phyloP scores from a whole-genome alignment of 192 early-diverging fungal genomes.

The Rhizophagus clarus region DNA sequence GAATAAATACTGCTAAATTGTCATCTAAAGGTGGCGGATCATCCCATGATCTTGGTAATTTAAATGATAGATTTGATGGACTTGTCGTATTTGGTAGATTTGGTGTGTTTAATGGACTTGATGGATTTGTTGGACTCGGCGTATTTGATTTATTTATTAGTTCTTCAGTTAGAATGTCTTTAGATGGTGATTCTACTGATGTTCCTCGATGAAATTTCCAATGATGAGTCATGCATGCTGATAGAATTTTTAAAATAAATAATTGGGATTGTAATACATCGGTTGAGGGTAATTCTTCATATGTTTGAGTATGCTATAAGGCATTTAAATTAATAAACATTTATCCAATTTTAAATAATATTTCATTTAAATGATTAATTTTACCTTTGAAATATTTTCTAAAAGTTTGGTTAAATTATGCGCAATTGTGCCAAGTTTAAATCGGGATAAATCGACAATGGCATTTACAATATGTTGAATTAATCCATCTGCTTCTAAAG shows the following conservation, averaged over 20 bases:
- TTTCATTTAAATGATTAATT: not conserved
- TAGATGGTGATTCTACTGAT: slow-evolving; percentile 37
- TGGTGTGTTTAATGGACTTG: no score
- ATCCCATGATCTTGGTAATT: slow-evolving; percentile 29
- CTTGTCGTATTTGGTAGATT: not conserved
- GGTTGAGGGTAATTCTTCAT: slow-evolving; percentile 55
- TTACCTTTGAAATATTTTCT: slow-evolving; percentile 73
- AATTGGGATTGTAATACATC: slow-evolving; percentile 85
- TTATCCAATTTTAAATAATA: not conserved
- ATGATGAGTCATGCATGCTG: slow-evolving; percentile 82
- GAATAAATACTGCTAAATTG: slow-evolving; percentile 62
- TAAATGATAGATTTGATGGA: slow-evolving; percentile 2
- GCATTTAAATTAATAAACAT: not conserved
- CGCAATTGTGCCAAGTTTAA: slow-evolving; percentile 69
- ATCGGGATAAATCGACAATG: slow-evolving; percentile 78
- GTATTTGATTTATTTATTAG: not conserved
- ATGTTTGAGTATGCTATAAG: slow-evolving; percentile 41
- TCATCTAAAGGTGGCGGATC: slow-evolving; percentile 84
- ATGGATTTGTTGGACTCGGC: not conserved
- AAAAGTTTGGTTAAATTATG: slow-evolving; percentile 68
- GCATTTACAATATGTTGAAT: slow-evolving; percentile 78
- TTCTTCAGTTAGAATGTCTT: not conserved
- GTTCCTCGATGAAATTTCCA: slow-evolving; percentile 73
- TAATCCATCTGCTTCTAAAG: slow-evolving; percentile 74
- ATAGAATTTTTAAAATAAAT: slow-evolving; percentile 81